A percentile compares a stretch with the other conserved stretches of the same genome.
Evolutionary conservation across 2,329 filamentous ascomycete species (phyloP).

Genomic region (Cadophora luteo-olivacea): DNA sequence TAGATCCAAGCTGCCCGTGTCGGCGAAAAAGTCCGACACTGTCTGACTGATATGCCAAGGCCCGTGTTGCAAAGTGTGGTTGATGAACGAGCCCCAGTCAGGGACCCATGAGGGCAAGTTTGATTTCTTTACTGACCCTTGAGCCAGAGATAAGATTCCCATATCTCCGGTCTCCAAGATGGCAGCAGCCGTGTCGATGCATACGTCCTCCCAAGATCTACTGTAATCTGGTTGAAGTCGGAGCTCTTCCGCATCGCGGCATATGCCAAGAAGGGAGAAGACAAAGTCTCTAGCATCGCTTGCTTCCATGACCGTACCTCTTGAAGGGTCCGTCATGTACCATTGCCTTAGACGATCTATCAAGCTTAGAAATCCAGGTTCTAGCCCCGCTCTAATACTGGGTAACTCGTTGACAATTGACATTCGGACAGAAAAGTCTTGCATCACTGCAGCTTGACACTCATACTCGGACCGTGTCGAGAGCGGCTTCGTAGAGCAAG

Average conservation of each 20-base stretch:
- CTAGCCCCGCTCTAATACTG: too few relatives aligned
- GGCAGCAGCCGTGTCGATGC: background rate
- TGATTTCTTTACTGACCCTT: background rate
- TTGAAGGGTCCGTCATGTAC: background rate
- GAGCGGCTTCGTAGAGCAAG: background rate
- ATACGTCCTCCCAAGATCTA: background rate
- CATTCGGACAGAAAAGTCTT: background rate
- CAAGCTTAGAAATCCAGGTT: background rate
- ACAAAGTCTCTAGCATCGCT: slow-evolving; percentile 6
- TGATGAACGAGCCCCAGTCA: slow-evolving; percentile 3
- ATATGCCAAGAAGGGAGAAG: slow-evolving; percentile 5
- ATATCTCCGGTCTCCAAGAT: background rate
- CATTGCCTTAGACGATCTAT: background rate
- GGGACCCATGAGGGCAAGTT: slow-evolving; percentile 14
- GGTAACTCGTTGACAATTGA: background rate
- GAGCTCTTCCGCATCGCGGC: background rate
- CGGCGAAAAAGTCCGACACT: background rate
- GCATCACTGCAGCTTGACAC: background rate
- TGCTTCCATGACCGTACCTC: background rate
- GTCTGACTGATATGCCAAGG: background rate
- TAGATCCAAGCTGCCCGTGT: background rate
- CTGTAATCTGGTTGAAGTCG: background rate
- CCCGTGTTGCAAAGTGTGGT: background rate
- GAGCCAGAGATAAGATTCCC: background rate
- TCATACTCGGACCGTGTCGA: background rate